phyloP scores from a whole-genome alignment of 345 rosid genomes.

The Aquilaria sinensis region DNA sequence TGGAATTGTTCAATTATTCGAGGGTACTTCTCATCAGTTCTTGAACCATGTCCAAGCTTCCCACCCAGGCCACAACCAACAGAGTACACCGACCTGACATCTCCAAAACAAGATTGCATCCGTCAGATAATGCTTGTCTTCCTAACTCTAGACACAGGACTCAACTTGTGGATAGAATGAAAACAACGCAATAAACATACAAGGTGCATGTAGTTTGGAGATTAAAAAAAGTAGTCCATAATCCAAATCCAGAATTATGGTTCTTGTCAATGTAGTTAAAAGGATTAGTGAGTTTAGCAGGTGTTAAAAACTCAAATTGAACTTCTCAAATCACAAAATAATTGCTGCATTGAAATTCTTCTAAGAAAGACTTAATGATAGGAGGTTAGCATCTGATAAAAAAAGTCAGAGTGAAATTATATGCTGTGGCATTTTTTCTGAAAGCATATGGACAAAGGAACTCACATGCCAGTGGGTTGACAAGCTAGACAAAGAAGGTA shows the following conservation, averaged over 20 bases:
- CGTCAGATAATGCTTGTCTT: too few relatives aligned
- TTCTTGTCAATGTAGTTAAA: too few relatives aligned
- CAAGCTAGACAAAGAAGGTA: slow-evolving; percentile 92
- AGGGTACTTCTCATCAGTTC: slow-evolving; percentile 75
- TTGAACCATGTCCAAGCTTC: slow-evolving; percentile 89
- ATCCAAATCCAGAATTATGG: too few relatives aligned
- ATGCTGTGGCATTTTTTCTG: background rate
- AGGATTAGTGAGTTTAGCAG: too few relatives aligned
- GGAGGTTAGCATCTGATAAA: too few relatives aligned
- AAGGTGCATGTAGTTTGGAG: background rate
- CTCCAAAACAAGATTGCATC: slow-evolving; percentile 11
- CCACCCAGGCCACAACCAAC: slow-evolving; percentile 99
- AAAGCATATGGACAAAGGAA: slow-evolving; percentile 16
- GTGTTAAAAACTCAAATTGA: too few relatives aligned
- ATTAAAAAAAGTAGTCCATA: too few relatives aligned
- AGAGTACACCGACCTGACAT: slow-evolving; percentile 84
- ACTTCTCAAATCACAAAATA: too few relatives aligned
- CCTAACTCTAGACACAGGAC: too few relatives aligned
- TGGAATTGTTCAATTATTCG: slow-evolving; percentile 78
- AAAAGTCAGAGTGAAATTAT: too few relatives aligned
- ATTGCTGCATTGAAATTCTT: too few relatives aligned
- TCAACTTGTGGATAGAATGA: background rate
- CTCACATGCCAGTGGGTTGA: slow-evolving; percentile 94
- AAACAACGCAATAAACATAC: background rate
- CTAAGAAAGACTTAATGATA: too few relatives aligned